Evolutionary conservation across 1,139 yeast species (phyloP), one percentile per base, ranked within the genome.

Genomic region (Pichia sp.): DNA sequence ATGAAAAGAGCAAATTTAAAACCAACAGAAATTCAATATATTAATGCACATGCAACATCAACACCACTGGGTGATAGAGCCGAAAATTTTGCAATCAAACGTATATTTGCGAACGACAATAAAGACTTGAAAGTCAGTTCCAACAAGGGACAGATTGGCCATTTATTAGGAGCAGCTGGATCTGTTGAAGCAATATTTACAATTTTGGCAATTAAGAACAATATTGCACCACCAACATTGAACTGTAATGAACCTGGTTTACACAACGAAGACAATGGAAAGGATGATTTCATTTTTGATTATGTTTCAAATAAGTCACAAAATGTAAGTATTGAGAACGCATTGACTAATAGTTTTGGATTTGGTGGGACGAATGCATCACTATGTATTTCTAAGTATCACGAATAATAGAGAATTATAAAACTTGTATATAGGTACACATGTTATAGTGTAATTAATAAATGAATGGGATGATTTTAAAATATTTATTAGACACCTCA

Each of bases 31-130:
- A 73, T 93, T 10, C 89, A 78, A 50, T 93, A 90, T 64, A 75
- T 95, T 49, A 95, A 95, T 69, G 98, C 99, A 1, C 99, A 95
- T 69, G 99, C 99, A 0, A 95, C 99, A 0, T 87, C 96, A 0
- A 95, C 99, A 0, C 72, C 73, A 9, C 72, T 91, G 10, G 99
- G 99, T 5, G 99, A 95, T 64, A 71, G 81, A 25, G 95, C 96
- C 0, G 99, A 95, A 65, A 83, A 86, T 62, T 67, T 69, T 46
- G 99, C 98, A 4, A 83, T 93, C 51, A 69, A 73, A 48, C 67
- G 77, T 5, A 65, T 88, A 11, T 79, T 84, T 56, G 65, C 63
- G 1, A 62, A 68, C 3, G 57, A 62, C 13, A 62, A 66, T 25
- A 63, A 68, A 0, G 62, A 68, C 5, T 80, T 93, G 1, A 53